Percentiles rank a stretch among this genome's conserved stretches.
phyloP scores from a whole-genome alignment of 192 early-diverging fungal genomes.

The Rhizophagus clarus region DNA sequence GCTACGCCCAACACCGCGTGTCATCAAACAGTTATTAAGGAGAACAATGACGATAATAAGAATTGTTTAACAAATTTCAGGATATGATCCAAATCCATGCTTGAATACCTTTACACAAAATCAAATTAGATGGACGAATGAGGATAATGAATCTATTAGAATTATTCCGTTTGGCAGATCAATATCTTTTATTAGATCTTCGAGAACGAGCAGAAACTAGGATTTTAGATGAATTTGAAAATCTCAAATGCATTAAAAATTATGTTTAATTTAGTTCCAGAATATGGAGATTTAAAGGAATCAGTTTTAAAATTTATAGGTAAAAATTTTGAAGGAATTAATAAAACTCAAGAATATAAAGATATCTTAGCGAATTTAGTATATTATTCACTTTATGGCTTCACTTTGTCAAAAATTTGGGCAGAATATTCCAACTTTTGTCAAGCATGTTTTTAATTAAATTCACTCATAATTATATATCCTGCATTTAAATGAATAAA shows the following conservation, averaged over 20 bases:
- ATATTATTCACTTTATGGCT: too few species aligned
- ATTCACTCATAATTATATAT: too few species aligned
- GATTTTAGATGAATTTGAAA: slow-evolving; percentile 11
- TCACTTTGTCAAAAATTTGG: too few species aligned
- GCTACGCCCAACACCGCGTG: too few species aligned
- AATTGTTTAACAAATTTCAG: too few species aligned
- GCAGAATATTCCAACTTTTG: too few species aligned
- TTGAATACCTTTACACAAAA: background rate
- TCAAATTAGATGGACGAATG: background rate
- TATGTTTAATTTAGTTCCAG: background rate
- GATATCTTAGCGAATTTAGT: background rate
- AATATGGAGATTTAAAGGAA: background rate
- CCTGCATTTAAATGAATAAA: too few species aligned
- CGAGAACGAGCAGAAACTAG: slow-evolving; percentile 6
- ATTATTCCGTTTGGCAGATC: slow-evolving; percentile 13
- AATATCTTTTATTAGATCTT: slow-evolving; percentile 18
- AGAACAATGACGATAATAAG: too few species aligned
- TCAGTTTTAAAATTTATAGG: slow-evolving; percentile 8
- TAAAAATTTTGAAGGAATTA: slow-evolving; percentile 3
- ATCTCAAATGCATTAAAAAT: slow-evolving; percentile 1
- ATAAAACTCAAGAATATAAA: background rate
- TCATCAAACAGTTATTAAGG: too few species aligned
- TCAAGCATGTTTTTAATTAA: too few species aligned
- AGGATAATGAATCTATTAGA: background rate
- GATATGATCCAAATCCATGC: background rate